Conservation (phyloP, 306 rosid genomes). For the Prunus davidiana region DNA sequence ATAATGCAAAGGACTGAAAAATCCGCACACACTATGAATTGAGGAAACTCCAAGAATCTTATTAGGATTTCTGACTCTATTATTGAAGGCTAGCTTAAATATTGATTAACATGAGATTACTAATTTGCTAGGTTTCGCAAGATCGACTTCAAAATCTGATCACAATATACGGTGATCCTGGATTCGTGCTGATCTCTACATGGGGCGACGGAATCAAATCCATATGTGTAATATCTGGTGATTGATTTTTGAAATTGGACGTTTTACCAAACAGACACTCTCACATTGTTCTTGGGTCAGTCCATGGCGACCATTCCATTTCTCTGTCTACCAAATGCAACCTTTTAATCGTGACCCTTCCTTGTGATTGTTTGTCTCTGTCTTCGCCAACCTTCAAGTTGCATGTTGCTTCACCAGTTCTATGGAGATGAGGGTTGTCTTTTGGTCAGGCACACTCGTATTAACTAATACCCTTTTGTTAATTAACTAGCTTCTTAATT, state of each 20-base stretch:
- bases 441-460: slow-evolving; percentile 16
- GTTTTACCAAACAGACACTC: slow-evolving; percentile 12
- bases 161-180: not conserved
- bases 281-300: slow-evolving; percentile 11
- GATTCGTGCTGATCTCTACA: not conserved
- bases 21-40: too few relatives aligned
- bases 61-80: not conserved
- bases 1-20: too few relatives aligned
- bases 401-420: not conserved
- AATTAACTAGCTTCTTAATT: not conserved
- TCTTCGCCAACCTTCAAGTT: too few relatives aligned
- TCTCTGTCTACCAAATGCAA: not conserved
- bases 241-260: slow-evolving; percentile 20
- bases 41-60: not conserved
- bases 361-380: slow-evolving; percentile 13
- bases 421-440: slow-evolving; percentile 13
- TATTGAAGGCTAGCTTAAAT: not conserved
- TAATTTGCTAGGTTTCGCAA: not conserved
- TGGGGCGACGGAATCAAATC: not conserved
- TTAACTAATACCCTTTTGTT: not conserved
- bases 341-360: not conserved
- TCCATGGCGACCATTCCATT: not conserved
- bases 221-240: not conserved
- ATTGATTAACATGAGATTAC: not conserved
- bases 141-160: not conserved